Evolutionary conservation across 805 yeast genomes (phyloP), one percentile per base, ranked within the genome.

Genomic region (Teunomyces pallodes): DNA sequence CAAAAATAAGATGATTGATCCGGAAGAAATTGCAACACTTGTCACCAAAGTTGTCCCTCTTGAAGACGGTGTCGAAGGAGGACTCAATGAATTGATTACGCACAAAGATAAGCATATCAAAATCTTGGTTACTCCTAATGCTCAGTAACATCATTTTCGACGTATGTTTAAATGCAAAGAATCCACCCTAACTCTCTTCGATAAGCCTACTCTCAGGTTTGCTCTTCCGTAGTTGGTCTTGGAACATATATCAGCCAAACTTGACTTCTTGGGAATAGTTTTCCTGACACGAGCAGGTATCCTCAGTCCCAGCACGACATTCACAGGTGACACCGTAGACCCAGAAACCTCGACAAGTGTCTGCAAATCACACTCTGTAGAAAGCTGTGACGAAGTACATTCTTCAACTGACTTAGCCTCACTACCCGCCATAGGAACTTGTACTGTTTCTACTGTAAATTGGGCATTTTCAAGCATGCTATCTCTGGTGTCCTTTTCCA

Each of bases 161-260:
- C 17, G 20, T 29, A 31, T 36, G 14, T 45, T 39, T 13, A 38
- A 48, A 46, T 64, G 68, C 43, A 64, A 51, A 13, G 66, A 47
- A 12, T 65, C 70, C 6, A 65, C 49, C 40, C 50, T 57, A 13
- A 43, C 45, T 39, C 56, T 52, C 43, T 53, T 58, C 5, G 69
- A 64, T 29, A 65, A 52, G 9, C 70, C 70, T 7, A 64, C 67
- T 42, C 66, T 43, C 31, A 36, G 17, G 7, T 14, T 20, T 16
- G 13, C 26, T 14, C 45, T 36, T 9, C 42, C 42, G 1, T 24
- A 20, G 38, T 44, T 48, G 3, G 46, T 42, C 24, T 33, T 28
- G 4, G 49, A 48, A 35, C 53, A 47, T 7, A 53, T 39, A n/a
- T 53, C 56, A 3, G 56, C 54, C 26, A 53, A 29, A 14, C 14